phyloP scores from a whole-genome alignment of 2,329 filamentous ascomycete genomes.

The Alternaria sp. region DNA sequence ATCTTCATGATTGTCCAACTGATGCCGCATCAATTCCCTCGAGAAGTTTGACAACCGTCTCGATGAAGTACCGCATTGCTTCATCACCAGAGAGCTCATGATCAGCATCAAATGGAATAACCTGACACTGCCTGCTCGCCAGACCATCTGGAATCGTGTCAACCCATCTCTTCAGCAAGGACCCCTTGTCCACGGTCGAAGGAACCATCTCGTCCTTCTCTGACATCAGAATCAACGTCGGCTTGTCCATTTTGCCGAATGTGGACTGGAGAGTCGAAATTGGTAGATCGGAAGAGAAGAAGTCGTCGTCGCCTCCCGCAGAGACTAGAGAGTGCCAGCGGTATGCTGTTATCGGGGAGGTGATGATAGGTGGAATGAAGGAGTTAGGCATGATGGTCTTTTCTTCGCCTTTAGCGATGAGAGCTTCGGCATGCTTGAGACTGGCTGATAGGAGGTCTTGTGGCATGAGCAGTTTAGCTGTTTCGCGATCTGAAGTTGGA shows the following conservation, averaged over 20 bases:
- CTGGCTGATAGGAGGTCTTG: constrained; percentile 4
- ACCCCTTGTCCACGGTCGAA: constrained; percentile 10
- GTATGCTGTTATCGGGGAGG: constrained; percentile 21
- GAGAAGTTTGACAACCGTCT: neutral
- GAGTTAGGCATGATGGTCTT: constrained; percentile 10
- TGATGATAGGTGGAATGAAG: constrained; percentile 16
- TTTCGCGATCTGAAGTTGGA: constrained; percentile 24
- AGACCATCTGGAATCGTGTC: neutral
- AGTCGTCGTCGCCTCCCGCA: constrained; percentile 24
- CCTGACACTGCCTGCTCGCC: neutral
- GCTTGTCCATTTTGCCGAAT: constrained; percentile 11
- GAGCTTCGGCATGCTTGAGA: constrained; percentile 9
- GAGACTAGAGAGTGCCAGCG: constrained; percentile 23
- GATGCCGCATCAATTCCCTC: neutral
- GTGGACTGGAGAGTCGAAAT: neutral
- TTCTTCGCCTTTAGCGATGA: constrained; percentile 10
- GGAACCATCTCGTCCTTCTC: constrained; percentile 26
- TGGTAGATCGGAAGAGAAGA: constrained; percentile 21
- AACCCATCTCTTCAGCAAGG: constrained; percentile 2
- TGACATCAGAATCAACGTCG: constrained; percentile 16
- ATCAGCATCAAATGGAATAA: neutral
- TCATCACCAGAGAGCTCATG: neutral
- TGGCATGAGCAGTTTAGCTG: constrained; percentile 19
- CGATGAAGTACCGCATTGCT: neutral
- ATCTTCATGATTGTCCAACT: neutral